Evolutionary conservation across 2,329 filamentous ascomycete genomes (phyloP).

Genomic region (Diaporthe citrichinensis): DNA sequence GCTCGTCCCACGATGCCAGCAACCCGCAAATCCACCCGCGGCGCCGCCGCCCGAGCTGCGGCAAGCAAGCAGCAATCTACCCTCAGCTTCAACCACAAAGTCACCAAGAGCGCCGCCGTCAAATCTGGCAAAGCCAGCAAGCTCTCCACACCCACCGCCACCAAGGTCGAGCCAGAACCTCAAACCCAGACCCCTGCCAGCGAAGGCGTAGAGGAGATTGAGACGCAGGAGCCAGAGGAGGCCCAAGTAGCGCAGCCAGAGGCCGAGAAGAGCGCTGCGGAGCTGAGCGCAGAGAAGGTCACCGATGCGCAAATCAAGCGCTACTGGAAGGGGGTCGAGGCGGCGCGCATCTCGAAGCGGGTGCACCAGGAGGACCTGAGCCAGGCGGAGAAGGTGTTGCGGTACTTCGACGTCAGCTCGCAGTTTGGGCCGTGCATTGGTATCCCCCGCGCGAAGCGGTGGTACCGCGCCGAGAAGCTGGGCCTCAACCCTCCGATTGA

Average conservation of each 20-base stretch:
- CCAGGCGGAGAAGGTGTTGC: slow-evolving; percentile 85
- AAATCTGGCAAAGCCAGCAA: slow-evolving; percentile 60
- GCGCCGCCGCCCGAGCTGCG: slow-evolving; percentile 51
- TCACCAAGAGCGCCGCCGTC: slow-evolving; percentile 66
- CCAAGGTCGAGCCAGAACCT: slow-evolving; percentile 43
- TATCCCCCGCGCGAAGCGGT: slow-evolving; percentile 84
- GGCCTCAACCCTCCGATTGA: slow-evolving; percentile 90
- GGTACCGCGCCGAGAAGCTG: slow-evolving; percentile 87
- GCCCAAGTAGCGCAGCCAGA: slow-evolving; percentile 38
- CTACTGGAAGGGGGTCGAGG: slow-evolving; percentile 85
- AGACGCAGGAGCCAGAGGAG: slow-evolving; percentile 16
- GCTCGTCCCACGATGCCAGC: slow-evolving; percentile 59
- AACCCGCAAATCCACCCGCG: slow-evolving; percentile 61
- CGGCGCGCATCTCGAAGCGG: slow-evolving; percentile 74
- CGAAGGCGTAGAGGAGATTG: slow-evolving; percentile 46
- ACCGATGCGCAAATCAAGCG: slow-evolving; percentile 77
- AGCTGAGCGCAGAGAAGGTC: slow-evolving; percentile 74
- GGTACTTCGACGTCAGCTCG: slow-evolving; percentile 92
- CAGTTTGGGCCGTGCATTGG: slow-evolving; percentile 97
- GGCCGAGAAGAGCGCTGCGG: slow-evolving; percentile 62
- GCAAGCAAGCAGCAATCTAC: slow-evolving; percentile 66
- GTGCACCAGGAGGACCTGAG: slow-evolving; percentile 84
- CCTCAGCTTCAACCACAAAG: slow-evolving; percentile 69
- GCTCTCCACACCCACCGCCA: slow-evolving; percentile 42
- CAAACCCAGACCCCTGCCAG: slow-evolving; percentile 45